These are phyloP conservation scores for Trichoderma brevicompactum DNA, from an alignment of 2,329 filamentous ascomycete genomes.

Conservation along the genomic window DNA sequence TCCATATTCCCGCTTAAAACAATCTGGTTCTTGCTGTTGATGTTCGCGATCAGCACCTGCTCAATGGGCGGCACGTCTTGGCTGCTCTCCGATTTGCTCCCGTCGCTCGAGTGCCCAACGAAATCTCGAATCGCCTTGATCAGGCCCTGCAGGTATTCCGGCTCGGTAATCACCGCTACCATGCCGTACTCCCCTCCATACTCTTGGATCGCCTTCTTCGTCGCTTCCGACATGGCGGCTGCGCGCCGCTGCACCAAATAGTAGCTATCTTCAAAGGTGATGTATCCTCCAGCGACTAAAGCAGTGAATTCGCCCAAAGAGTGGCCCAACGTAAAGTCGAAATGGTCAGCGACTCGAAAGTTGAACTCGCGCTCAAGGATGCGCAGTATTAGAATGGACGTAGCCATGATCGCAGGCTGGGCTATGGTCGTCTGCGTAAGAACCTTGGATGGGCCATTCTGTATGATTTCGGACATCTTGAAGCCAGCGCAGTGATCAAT, in stretches of 20 bases:
- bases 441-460: conserved; percentile 73
- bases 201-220: conserved; percentile 64
- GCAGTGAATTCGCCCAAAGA: conserved; percentile 93
- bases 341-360: conserved; percentile 70
- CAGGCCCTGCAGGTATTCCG: conserved; percentile 70
- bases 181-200: conserved; percentile 88
- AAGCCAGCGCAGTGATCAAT: conserved; percentile 78
- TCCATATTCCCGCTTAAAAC: conserved; percentile 87
- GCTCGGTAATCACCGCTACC: conserved; percentile 89
- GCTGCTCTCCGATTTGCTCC: conserved; percentile 68
- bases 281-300: conserved; percentile 80
- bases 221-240: conserved; percentile 81
- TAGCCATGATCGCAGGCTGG: conserved; percentile 95
- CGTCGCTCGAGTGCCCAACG: conserved; percentile 68
- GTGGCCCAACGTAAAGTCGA: conserved; percentile 86
- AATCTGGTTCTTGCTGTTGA: conserved; percentile 96
- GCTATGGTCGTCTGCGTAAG: conserved; percentile 85
- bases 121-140: conserved; percentile 79
- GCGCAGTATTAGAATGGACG: conserved; percentile 84
- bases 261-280: conserved; percentile 77
- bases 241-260: conserved; percentile 77
- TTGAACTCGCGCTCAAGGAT: conserved; percentile 85
- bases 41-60: conserved; percentile 88
- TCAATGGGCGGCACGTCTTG: conserved; percentile 75
- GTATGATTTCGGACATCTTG: conserved; percentile 77